These are phyloP conservation scores for Paramecium tetraurelia DNA, from an alignment of 73 alveolate genomes.

Conservation along the genomic window DNA sequence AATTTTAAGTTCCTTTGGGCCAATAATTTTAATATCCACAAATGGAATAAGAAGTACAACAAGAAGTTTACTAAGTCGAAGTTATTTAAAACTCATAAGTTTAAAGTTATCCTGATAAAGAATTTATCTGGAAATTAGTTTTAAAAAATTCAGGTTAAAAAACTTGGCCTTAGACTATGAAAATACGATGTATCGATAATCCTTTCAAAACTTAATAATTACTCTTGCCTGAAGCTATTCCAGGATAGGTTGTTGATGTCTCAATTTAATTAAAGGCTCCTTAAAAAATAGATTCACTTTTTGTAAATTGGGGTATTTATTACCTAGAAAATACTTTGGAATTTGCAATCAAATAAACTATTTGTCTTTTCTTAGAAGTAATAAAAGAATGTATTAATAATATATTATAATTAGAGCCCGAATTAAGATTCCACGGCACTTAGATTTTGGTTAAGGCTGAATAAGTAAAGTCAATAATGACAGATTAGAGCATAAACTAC, in stretches of 20 bases:
- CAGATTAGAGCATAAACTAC: not conserved
- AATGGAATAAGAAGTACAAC: not conserved
- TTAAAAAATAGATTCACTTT: not conserved
- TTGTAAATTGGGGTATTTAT: not conserved
- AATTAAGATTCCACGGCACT: not conserved
- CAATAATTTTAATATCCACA: not conserved
- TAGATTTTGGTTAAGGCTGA: not conserved
- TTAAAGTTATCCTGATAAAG: not conserved
- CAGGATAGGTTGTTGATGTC: not conserved
- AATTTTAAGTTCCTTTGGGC: not conserved
- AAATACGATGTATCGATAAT: not conserved
- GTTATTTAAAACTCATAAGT: not conserved
- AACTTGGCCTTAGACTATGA: slow-evolving; percentile 38
- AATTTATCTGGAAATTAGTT: not conserved
- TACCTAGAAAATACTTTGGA: not conserved
- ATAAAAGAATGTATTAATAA: not conserved
- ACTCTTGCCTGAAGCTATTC: not conserved
- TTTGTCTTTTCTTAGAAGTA: not conserved
- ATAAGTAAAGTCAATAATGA: not conserved
- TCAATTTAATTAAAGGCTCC: not conserved
- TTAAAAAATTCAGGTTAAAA: not conserved
- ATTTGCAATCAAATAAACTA: not conserved
- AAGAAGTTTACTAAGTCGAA: not conserved
- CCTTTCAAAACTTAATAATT: not conserved
- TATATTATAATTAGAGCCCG: not conserved